Conservation (phyloP, 108 stramenopile genomes). For the Nitzschia palea region DNA sequence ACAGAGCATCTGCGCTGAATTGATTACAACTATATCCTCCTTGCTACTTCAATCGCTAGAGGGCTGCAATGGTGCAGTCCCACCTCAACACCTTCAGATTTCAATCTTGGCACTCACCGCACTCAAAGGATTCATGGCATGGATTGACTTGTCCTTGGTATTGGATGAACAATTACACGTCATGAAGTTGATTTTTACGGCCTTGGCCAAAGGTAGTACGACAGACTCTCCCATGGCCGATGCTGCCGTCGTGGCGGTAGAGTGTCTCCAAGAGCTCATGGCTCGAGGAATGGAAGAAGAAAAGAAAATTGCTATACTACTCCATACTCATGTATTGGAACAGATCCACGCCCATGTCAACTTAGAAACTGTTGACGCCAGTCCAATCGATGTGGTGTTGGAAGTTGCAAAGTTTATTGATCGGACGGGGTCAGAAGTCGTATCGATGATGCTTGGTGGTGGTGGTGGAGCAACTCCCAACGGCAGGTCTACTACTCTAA, state of each 20-base stretch:
- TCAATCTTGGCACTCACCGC: conserved; percentile 37
- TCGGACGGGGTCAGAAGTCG: conserved; percentile 50
- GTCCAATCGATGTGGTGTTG: conserved; percentile 55
- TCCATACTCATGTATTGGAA: conserved; percentile 37
- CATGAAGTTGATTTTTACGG: conserved; percentile 19
- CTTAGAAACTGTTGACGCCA: conserved; percentile 31
- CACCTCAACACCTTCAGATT: conserved; percentile 12
- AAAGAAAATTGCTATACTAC: conserved; percentile 45
- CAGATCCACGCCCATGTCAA: conserved; percentile 34
- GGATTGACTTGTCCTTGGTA: conserved; percentile 52
- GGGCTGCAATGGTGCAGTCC: background rate
- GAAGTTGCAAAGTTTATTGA: conserved; percentile 68
- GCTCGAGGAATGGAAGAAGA: conserved; percentile 62
- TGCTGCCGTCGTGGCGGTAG: conserved; percentile 41
- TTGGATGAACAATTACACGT: conserved; percentile 8
- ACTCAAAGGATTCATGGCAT: conserved; percentile 51
- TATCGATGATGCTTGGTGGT: conserved; percentile 15
- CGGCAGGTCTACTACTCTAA: background rate
- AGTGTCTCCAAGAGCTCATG: conserved; percentile 58
- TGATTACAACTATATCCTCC: conserved; percentile 30
- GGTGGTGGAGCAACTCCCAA: conserved; percentile 10
- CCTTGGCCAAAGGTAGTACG: conserved; percentile 23
- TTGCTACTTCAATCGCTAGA: conserved; percentile 14
- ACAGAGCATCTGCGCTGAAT: conserved; percentile 48
- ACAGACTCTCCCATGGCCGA: conserved; percentile 28